Evolutionary conservation across 2,329 filamentous ascomycete genomes (phyloP).

Genomic region (Ilyonectria sp.): DNA sequence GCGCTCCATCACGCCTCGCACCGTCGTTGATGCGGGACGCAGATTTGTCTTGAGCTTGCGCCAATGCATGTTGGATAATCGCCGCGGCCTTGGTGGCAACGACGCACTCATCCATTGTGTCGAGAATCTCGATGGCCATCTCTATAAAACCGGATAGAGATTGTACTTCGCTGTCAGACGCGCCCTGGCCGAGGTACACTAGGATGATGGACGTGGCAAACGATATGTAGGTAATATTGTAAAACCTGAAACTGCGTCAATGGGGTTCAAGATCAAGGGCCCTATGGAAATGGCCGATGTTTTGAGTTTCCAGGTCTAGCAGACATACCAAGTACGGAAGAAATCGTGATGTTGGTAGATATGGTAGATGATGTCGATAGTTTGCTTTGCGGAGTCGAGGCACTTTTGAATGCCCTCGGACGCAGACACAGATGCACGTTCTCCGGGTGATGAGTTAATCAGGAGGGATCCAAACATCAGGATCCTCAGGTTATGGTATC

Average conservation of each 20-base stretch:
- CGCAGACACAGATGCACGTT: constrained; percentile 9
- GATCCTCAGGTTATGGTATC: constrained; percentile 30
- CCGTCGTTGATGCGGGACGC: constrained; percentile 16
- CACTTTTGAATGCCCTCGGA: constrained; percentile 24
- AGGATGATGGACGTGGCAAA: constrained; percentile 26
- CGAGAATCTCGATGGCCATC: constrained; percentile 26
- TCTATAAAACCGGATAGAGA: constrained; percentile 16
- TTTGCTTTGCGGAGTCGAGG: constrained; percentile 26
- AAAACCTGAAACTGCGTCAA: constrained; percentile 17
- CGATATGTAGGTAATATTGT: constrained; percentile 30
- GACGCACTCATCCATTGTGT: constrained; percentile 30
- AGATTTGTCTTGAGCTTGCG: constrained; percentile 18
- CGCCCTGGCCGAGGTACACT: constrained; percentile 22
- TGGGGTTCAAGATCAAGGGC: no score
- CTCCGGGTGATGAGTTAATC: constrained; percentile 17
- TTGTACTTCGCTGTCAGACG: constrained; percentile 17
- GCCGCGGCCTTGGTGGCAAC: constrained; percentile 19
- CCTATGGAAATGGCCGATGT: no score
- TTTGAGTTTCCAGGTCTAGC: not conserved
- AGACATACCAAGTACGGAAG: constrained; percentile 24
- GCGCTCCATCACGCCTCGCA: constrained; percentile 14
- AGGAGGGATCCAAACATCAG: constrained; percentile 26
- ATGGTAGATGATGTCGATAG: constrained; percentile 27
- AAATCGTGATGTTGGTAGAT: constrained; percentile 27
- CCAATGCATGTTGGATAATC: constrained; percentile 14